Conservation (phyloP, 768 basidiomycete genomes). For the Kondoa subrosea region DNA sequence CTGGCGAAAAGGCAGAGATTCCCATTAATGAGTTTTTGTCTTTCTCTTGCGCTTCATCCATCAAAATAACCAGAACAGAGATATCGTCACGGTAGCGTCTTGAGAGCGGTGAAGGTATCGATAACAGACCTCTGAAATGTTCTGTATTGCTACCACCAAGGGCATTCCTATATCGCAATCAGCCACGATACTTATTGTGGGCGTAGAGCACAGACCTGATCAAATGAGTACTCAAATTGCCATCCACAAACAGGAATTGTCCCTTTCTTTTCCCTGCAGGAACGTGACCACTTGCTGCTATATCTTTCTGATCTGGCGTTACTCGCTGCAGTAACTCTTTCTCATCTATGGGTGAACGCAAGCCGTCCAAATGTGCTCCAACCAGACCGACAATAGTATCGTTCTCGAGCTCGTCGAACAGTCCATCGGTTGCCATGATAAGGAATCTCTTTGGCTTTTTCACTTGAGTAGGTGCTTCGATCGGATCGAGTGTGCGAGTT, state of each 20-base stretch:
- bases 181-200: background rate
- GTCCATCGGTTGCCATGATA: slow-evolving; percentile 72
- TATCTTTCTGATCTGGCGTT: slow-evolving; percentile 35
- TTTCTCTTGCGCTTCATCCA: background rate
- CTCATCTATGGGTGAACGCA: slow-evolving; percentile 34
- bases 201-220: slow-evolving; percentile 38
- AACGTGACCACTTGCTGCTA: slow-evolving; percentile 33
- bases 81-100: slow-evolving; percentile 60
- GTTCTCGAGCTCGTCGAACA: slow-evolving; percentile 53
- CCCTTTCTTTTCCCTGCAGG: slow-evolving; percentile 33
- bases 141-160: slow-evolving; percentile 59
- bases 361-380: slow-evolving; percentile 57
- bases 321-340: slow-evolving; percentile 16
- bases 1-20: background rate
- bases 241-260: slow-evolving; percentile 45
- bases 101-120: slow-evolving; percentile 65
- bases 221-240: slow-evolving; percentile 61
- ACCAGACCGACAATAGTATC: slow-evolving; percentile 76
- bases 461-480: slow-evolving; percentile 8
- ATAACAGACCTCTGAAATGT: slow-evolving; percentile 45
- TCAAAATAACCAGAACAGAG: background rate
- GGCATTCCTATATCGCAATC: slow-evolving; percentile 41
- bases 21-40: background rate
- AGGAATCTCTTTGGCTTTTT: slow-evolving; percentile 47
- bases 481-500: slow-evolving; percentile 33